Evolutionary conservation across 2,329 filamentous ascomycete genomes (phyloP), one percentile per base, ranked within the genome.

Genomic region (Bipolaris bicolor): DNA sequence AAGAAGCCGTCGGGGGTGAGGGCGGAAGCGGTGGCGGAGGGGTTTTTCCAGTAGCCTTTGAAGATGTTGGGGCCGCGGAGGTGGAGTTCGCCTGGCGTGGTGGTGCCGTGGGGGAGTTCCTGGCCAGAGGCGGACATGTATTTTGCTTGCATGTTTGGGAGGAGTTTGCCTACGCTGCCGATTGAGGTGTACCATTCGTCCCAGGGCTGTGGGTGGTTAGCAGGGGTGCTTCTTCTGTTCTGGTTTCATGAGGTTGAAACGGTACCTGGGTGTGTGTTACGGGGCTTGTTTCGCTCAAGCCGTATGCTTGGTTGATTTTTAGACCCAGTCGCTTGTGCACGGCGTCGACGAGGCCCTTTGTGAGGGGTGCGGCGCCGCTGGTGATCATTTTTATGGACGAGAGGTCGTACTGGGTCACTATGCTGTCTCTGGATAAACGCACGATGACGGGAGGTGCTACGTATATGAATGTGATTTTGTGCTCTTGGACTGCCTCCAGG

Each of bases 371-470:
- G 0, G 92, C 93, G 22, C 90, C 93, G 0, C 87, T 92, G 76
- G 92, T 95, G 78, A 96, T 81, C 85, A 92, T 92, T 50, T 90
- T 88, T 18, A 97, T 69, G 2, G 84, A 88, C 4, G 85, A 87
- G 18, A 97, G 81, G 74, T 97, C 87, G 77, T 95, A 97, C 63
- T 91, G 88, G 50, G 85, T 83, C 3, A 96, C 88, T 11, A 87
- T 73, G 0, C 92, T 91, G 66, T 90, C 85, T 74, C 96, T 95
- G 58, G 88, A 85, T 0, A 97, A 83, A 0, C 88, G 83, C 3
- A 97, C 84, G 1, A 96, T 84, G 3, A 97, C 87, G 0, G 93
- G 93, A 0, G 93, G 93, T 0, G 92, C 91, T 10, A 96, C 84
- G 70, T 93, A 96, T 39, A 85, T 81, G 72, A 90, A 92, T 1